Conservation (phyloP, 257 asterid genomes). For the Nicotiana paniculata region DNA sequence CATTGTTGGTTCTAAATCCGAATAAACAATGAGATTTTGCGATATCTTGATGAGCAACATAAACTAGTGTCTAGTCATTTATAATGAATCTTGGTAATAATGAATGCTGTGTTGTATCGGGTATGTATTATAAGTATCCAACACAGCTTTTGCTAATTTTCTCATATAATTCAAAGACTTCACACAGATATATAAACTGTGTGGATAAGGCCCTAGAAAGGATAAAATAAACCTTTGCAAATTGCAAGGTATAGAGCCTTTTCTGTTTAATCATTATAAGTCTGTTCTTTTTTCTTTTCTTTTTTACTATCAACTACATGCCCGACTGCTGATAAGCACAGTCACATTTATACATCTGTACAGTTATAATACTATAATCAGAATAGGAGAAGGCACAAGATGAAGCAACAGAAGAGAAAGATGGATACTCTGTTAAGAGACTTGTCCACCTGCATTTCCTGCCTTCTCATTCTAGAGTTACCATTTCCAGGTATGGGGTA, state of each 20-base stretch:
- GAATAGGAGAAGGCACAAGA: conserved; percentile 71
- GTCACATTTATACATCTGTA: conserved; percentile 28
- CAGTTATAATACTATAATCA: conserved; percentile 22
- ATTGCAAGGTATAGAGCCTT: background rate
- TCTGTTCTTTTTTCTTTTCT: background rate
- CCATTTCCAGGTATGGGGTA: conserved; percentile 35
- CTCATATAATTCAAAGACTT: too few relatives aligned
- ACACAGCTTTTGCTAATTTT: too few relatives aligned
- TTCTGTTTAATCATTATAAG: background rate
- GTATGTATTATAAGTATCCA: too few relatives aligned
- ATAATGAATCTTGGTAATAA: too few relatives aligned
- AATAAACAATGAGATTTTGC: too few relatives aligned
- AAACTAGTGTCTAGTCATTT: too few relatives aligned
- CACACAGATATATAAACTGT: background rate
- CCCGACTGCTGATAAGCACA: conserved; percentile 11
- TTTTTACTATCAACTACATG: background rate
- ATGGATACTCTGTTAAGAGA: conserved; percentile 67
- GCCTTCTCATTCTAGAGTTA: conserved; percentile 76
- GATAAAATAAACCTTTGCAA: background rate
- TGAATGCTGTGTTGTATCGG: too few relatives aligned
- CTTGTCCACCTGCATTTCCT: conserved; percentile 67
- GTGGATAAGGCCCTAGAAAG: background rate
- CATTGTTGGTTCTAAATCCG: too few relatives aligned
- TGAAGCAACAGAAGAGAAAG: conserved; percentile 65
- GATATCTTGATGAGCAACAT: too few relatives aligned